Base-by-base conservation (phyloP, 1,284 basidiomycete genomes). In the Ceratobasidium sp. region DNA sequence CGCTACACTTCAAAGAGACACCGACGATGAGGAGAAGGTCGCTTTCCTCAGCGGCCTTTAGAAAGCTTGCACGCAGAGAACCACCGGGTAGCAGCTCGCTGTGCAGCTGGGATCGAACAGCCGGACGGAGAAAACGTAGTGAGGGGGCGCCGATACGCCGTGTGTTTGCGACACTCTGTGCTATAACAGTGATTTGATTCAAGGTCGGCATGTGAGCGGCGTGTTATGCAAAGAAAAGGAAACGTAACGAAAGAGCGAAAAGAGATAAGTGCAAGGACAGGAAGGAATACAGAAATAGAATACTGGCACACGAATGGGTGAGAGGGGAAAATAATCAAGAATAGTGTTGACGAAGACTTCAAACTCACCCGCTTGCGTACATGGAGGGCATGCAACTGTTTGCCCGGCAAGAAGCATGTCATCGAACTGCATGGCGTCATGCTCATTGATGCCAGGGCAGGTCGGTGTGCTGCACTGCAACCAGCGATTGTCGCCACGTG, bases 21-120 rank as follows among this genome's bases (percentile, higher is more conserved):
- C 27, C 52, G 6, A n/a, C 52, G 34, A 54, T 32, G n/a, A 54
- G 52, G 20, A 54, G 52, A 4, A 54, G 27, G 52, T 54, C 52
- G 7, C 2, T 8, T 13, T 54, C 13, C 12, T 32, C 1, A 13
- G 52, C 52, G 6, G 7, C 7, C 3, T 1, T 13, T 32, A 54
- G 5, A 8, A 54, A 6, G 17, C 15, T 32, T 6, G n/a, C 4
- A 6, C 27, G 52, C 15, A 54, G 15, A 8, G 13, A 15, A n/a
- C 27, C 52, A 13, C 52, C 52, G 5, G 52, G 52, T 6, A 54
- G 52, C 29, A 54, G 22, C 2, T 54, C 52, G 13, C 25, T 17
- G 4, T 2, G 4, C 1, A 54, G 8, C 7, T 20, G 2, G 22
- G 4, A 12, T 32, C 5, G 52, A 17, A 54, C 27, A 15, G 52